Percentiles rank a stretch among this genome's conserved stretches.
Conservation (phyloP, 78 protist species). For the Abeoforma whisleri region DNA sequence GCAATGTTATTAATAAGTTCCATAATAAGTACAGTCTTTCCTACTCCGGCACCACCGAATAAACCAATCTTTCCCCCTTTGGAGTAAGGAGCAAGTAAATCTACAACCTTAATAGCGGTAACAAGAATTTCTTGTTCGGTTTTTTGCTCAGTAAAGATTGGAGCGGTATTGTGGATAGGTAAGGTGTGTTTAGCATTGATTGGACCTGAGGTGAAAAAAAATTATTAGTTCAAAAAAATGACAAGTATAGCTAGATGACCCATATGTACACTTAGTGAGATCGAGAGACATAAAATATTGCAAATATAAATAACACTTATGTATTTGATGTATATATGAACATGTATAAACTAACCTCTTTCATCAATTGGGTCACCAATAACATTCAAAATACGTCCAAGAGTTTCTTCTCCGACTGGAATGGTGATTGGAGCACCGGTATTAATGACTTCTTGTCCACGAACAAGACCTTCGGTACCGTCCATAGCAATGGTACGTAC, state of each 20-base stretch:
- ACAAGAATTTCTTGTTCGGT: conserved; percentile 76
- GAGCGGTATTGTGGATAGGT: conserved; percentile 88
- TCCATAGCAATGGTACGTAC: conserved; percentile 96
- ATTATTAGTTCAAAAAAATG: too few species aligned
- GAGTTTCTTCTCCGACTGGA: conserved; percentile 90
- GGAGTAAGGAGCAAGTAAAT: conserved; percentile 91
- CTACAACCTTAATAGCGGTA: conserved; percentile 98
- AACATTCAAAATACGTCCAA: conserved; percentile 98
- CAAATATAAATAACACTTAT: conserved; percentile 34
- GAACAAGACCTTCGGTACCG: conserved; percentile 93
- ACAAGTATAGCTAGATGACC: too few species aligned
- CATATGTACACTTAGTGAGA: too few species aligned
- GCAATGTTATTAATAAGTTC: conserved; percentile 98
- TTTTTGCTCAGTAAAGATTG: conserved; percentile 75
- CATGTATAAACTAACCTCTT: conserved; percentile 62
- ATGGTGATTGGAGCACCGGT: conserved; percentile 85
- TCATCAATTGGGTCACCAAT: conserved; percentile 95
- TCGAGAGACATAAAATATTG: too few species aligned
- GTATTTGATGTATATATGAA: neutral
- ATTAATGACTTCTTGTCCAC: conserved; percentile 76
- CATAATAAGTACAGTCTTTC: conserved; percentile 94
- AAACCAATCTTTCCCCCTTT: conserved; percentile 98
- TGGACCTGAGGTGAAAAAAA: too few species aligned
- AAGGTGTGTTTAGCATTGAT: conserved; percentile 45
- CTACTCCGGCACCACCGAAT: conserved; percentile 99